Evolutionary conservation across 345 rosid species (phyloP).

Genomic region (Salix koriyanagi): DNA sequence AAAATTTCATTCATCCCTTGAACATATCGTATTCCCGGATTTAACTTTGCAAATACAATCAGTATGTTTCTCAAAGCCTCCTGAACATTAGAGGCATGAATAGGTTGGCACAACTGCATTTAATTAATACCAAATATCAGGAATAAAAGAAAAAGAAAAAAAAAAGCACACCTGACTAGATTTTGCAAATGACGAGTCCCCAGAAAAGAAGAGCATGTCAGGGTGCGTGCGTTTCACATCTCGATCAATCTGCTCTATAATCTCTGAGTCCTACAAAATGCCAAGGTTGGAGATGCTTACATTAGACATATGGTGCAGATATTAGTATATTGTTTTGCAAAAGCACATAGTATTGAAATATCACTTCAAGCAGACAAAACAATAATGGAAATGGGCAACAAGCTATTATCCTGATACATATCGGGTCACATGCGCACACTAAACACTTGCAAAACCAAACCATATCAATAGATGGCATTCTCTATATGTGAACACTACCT

Average conservation of each 20-base stretch:
- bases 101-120: slow-evolving; percentile 18
- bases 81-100: slow-evolving; percentile 39
- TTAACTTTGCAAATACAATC: slow-evolving; percentile 82
- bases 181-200: slow-evolving; percentile 69
- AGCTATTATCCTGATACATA: neutral
- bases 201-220: slow-evolving; percentile 88
- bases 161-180: slow-evolving; percentile 64
- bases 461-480: neutral
- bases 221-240: slow-evolving; percentile 98
- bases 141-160: neutral
- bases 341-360: neutral
- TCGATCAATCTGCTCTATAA: slow-evolving; percentile 88
- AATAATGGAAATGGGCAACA: neutral
- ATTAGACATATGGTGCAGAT: slow-evolving; percentile 5
- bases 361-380: neutral
- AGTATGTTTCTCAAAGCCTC: slow-evolving; percentile 75
- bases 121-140: slow-evolving; percentile 3
- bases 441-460: slow-evolving; percentile 4
- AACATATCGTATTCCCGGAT: slow-evolving; percentile 96
- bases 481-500: neutral
- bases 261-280: slow-evolving; percentile 69
- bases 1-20: slow-evolving; percentile 98
- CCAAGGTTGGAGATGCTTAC: slow-evolving; percentile 7
- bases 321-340: neutral
- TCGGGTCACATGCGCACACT: neutral